Conservation (phyloP, 371 early-diverging fungal genomes). For the Blakeslea trispora region DNA sequence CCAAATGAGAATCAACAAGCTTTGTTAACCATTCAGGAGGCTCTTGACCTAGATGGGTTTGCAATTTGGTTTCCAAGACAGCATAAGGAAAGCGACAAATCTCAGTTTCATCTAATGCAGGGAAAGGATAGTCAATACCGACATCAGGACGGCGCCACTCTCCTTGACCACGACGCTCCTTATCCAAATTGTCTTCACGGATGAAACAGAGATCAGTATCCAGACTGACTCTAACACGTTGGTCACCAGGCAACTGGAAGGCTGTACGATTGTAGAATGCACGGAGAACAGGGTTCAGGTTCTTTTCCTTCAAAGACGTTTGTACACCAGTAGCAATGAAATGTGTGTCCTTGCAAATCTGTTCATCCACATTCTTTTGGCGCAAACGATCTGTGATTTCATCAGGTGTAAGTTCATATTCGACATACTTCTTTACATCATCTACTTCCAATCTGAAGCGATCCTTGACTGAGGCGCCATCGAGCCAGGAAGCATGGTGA, state of each 20-base stretch:
- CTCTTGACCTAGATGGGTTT: constrained; percentile 84
- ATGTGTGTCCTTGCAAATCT: constrained; percentile 26
- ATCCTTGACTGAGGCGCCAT: constrained; percentile 83
- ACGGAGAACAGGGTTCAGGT: constrained; percentile 82
- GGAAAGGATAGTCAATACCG: constrained; percentile 87
- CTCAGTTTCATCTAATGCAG: constrained; percentile 68
- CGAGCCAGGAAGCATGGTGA: constrained; percentile 96
- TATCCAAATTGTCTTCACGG: constrained; percentile 86
- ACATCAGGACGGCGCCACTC: constrained; percentile 95
- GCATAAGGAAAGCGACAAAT: constrained; percentile 95
- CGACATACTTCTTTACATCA: constrained; percentile 49
- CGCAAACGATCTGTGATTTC: constrained; percentile 81
- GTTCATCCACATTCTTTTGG: constrained; percentile 67
- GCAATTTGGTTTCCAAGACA: constrained; percentile 96
- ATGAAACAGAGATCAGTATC: constrained; percentile 97
- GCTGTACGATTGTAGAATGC: constrained; percentile 98
- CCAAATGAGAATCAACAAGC: constrained; percentile 82
- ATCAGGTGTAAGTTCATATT: constrained; percentile 90
- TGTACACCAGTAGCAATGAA: constrained; percentile 71
- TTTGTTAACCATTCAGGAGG: constrained; percentile 96
- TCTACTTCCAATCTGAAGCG: constrained; percentile 55
- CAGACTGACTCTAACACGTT: constrained; percentile 94
- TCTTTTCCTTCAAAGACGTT: constrained; percentile 67
- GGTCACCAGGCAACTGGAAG: constrained; percentile 98
- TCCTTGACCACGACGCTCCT: constrained; percentile 60